Evolutionary conservation across 2,329 filamentous ascomycete genomes (phyloP), one percentile per base, ranked within the genome.

Genomic region (Curvularia lunata): DNA sequence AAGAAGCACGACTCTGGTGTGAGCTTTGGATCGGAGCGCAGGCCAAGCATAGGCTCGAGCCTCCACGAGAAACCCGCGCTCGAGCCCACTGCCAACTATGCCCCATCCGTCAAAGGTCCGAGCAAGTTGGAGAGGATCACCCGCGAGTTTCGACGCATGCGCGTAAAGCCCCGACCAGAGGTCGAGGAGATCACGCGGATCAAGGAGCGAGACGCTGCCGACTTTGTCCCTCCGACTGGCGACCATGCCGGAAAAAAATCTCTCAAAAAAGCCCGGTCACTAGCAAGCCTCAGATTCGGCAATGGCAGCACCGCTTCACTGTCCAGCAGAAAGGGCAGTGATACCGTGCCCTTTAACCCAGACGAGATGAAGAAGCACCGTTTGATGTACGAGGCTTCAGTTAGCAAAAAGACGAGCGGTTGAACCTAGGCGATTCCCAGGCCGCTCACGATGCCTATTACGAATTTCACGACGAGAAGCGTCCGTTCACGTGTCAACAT

Each of bases 1-100:
- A 82, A 85, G 66, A 88, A 87, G 74, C 83, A 83, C 21, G 86
- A 88, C 70, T 88, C 86, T 3, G 86, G 86, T 19, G 83, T 88
- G 57, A 87, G 85, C 72, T 87, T 88, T 66, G 80, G 78, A 48
- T 75, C 74, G 27, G 70, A 75, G 27, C 65, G 65, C 28, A 64
- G 72, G 30, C 73, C 74, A 16, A 74, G 72, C 34, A 70, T 72
- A 21, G 70, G 53, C 3, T 62, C 65, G 16, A 70, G 59, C 42
- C 48, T 64, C 4, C 64, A 68, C 25, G 74, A 75, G 45, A 66
- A 63, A 49, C 62, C 66, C n/a, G 62, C 62, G 10, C 61, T 67
- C 2, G 62, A 67, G 43, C 59, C 67, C 4, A 61, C 63, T 27
- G 23, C 61, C 18, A 66, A 62, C 27, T 63, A 61, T 13, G 62